A percentile compares a stretch with the other conserved stretches of the same genome.
phyloP scores from a whole-genome alignment of 495 filamentous ascomycete genomes.

The Penicillium longicatenatum region DNA sequence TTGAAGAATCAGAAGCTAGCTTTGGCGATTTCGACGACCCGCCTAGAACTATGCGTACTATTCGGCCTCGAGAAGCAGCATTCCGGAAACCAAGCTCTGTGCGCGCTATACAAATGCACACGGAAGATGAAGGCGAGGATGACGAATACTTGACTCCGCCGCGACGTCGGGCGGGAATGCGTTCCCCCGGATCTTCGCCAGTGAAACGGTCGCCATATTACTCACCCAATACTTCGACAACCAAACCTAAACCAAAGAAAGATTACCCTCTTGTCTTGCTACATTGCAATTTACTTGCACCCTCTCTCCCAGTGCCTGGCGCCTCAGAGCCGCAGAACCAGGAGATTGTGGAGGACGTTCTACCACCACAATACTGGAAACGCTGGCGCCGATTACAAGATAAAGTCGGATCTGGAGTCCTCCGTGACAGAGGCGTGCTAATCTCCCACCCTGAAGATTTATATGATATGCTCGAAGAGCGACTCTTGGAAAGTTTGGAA shows the following conservation, averaged over 20 bases:
- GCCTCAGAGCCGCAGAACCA: constrained; percentile 43
- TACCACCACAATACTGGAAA: constrained; percentile 61
- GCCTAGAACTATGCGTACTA: constrained; percentile 25
- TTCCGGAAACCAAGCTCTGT: constrained; percentile 77
- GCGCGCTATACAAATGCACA: constrained; percentile 75
- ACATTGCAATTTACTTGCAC: constrained; percentile 80
- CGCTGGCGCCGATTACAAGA: constrained; percentile 77
- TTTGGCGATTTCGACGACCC: constrained; percentile 24
- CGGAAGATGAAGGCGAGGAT: constrained; percentile 47
- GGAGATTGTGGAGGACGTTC: constrained; percentile 55
- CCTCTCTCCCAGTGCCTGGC: constrained; percentile 66
- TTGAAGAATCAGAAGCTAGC: constrained; percentile 29
- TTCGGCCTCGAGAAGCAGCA: constrained; percentile 44
- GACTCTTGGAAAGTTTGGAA: constrained; percentile 85
- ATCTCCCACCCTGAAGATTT: constrained; percentile 88
- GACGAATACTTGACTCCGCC: constrained; percentile 42
- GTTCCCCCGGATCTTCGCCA: constrained; percentile 38
- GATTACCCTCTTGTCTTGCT: constrained; percentile 81
- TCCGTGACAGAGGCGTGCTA: constrained; percentile 77
- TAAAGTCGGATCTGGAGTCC: constrained; percentile 70
- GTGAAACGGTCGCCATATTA: constrained; percentile 44
- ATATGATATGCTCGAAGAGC: constrained; percentile 89
- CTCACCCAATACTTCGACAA: constrained; percentile 46
- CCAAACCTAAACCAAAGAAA: constrained; percentile 59
- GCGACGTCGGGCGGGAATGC: constrained; percentile 35